Conservation (phyloP, 2,329 filamentous ascomycete species). For the Hysterium pulicare region DNA sequence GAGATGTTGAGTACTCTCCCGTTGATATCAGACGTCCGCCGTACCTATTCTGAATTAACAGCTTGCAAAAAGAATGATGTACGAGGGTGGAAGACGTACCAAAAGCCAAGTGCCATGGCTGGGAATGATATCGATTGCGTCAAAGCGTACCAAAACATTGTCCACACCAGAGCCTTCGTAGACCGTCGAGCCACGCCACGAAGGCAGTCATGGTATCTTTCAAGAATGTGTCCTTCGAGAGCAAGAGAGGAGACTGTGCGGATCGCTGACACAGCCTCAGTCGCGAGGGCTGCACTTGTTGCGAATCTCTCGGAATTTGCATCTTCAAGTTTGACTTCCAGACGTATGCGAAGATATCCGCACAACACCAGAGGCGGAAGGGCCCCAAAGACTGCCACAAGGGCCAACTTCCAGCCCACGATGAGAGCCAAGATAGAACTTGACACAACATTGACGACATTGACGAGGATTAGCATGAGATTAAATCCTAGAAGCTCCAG, state of each 20-base stretch:
- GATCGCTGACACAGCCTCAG: conserved; percentile 81
- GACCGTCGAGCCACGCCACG: conserved; percentile 35
- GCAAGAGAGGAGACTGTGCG: conserved; percentile 88
- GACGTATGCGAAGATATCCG: conserved; percentile 31
- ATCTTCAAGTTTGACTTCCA: conserved; percentile 31
- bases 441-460: conserved; percentile 69
- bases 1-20: conserved; percentile 61
- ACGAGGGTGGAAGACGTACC: conserved; percentile 53
- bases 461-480: conserved; percentile 76
- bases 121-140: conserved; percentile 79
- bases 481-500: conserved; percentile 81
- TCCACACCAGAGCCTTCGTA: conserved; percentile 5
- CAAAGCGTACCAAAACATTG: conserved; percentile 64
- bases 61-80: background rate
- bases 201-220: conserved; percentile 66
- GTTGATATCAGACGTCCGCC: conserved; percentile 72
- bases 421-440: conserved; percentile 64
- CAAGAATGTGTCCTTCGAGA: conserved; percentile 72
- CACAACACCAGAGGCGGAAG: conserved; percentile 61
- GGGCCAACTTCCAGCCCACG: conserved; percentile 78
- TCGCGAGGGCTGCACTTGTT: conserved; percentile 30
- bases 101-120: conserved; percentile 76
- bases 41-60: conserved; percentile 8
- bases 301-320: conserved; percentile 25
- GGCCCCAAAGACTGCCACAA: conserved; percentile 70